These are phyloP conservation scores for Ceratocystis albifundus DNA, from an alignment of 2,329 filamentous ascomycete genomes.

Conservation along the genomic window DNA sequence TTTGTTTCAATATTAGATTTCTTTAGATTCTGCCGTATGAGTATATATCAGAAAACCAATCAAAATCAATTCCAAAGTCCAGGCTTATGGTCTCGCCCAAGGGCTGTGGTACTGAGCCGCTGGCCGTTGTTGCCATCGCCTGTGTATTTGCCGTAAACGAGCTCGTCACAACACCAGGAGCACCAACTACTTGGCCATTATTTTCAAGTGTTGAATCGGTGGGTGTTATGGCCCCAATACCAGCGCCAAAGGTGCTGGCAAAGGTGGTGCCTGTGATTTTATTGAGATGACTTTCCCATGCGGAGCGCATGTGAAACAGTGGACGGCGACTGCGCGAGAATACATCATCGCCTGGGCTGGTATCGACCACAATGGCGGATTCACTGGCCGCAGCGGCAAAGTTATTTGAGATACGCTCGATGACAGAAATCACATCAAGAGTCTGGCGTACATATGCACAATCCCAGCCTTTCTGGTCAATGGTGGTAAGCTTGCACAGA, in stretches of 20 bases:
- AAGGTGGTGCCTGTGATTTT: constrained; percentile 26
- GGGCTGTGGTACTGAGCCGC: neutral
- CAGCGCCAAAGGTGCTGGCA: neutral
- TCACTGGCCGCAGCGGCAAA: constrained; percentile 8
- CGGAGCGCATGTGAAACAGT: constrained; percentile 18
- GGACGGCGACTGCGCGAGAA: constrained; percentile 20
- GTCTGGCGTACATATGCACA: constrained; percentile 14
- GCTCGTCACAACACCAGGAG: neutral
- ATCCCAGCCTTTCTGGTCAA: constrained; percentile 21
- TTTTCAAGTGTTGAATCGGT: constrained; percentile 28
- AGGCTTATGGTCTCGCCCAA: constrained; percentile 14
- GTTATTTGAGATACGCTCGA: constrained; percentile 13
- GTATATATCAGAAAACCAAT: constrained; percentile 23
- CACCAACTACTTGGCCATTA: constrained; percentile 26
- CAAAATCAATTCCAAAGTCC: constrained; percentile 22
- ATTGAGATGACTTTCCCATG: constrained; percentile 26
- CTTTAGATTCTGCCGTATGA: neutral
- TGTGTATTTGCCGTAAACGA: neutral
- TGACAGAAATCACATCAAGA: constrained; percentile 17
- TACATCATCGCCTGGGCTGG: constrained; percentile 14
- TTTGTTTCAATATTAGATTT: neutral
- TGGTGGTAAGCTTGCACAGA: constrained; percentile 20
- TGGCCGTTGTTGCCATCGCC: neutral
- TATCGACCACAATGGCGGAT: constrained; percentile 17
- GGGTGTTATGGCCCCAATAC: constrained; percentile 27